Conservation (phyloP, 73 alveolate species). For the Paramecium tetraurelia region DNA sequence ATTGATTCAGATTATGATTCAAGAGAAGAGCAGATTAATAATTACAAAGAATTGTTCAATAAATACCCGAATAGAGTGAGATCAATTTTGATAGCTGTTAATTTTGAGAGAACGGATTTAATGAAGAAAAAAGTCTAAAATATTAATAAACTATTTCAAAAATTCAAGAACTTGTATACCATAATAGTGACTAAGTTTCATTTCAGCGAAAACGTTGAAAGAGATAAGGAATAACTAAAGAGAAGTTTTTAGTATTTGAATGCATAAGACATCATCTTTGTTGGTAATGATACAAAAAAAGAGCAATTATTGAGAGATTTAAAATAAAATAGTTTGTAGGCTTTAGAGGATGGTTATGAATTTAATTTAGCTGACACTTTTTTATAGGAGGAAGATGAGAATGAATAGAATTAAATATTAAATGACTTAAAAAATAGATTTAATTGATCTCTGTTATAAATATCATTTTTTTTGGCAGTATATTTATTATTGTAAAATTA, state of each 20-base stretch:
- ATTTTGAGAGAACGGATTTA: neutral
- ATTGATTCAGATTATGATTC: neutral
- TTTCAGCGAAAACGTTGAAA: neutral
- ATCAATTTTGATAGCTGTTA: neutral
- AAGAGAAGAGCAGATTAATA: neutral
- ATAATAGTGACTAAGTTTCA: neutral
- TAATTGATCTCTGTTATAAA: neutral
- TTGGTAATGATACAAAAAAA: neutral
- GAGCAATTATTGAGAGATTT: neutral
- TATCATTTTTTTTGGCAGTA: neutral
- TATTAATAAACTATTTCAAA: neutral
- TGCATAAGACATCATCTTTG: neutral
- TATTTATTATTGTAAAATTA: too few species aligned
- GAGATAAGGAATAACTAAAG: neutral
- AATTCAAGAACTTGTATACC: neutral
- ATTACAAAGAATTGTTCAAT: neutral
- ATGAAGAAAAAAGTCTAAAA: neutral
- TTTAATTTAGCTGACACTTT: neutral
- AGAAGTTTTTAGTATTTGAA: neutral
- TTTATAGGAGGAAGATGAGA: neutral
- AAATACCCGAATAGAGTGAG: neutral
- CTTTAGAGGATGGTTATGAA: neutral
- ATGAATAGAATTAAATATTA: neutral
- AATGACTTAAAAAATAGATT: neutral
- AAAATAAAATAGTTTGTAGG: neutral